Evolutionary conservation across 495 filamentous ascomycete genomes (phyloP).

Genomic region (Trichocladium antarcticum): DNA sequence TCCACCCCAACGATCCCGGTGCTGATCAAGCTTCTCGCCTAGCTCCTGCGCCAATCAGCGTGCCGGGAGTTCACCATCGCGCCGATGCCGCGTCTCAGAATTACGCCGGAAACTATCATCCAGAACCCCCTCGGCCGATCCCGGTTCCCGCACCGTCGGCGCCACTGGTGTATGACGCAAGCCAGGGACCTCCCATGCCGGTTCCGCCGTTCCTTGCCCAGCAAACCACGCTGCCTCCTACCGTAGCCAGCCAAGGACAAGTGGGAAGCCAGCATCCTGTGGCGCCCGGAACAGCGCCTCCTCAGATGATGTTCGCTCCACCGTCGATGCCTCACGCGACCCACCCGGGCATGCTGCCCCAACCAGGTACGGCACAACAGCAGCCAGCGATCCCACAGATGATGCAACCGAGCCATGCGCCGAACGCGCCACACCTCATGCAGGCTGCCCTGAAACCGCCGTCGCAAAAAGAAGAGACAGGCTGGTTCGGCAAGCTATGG

Average conservation of each 20-base stretch:
- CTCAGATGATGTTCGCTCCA: slow-evolving; percentile 1
- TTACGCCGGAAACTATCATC: background rate
- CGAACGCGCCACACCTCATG: background rate
- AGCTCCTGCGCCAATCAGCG: background rate
- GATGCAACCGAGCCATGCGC: slow-evolving; percentile 4
- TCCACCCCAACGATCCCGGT: background rate
- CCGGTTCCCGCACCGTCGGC: background rate
- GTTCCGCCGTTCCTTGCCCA: background rate
- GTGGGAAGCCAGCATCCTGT: slow-evolving; percentile 1
- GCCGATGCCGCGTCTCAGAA: background rate
- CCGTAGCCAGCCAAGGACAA: background rate
- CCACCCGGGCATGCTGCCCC: background rate
- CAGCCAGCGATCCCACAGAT: background rate
- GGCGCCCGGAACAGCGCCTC: slow-evolving; percentile 5
- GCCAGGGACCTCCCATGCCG: background rate
- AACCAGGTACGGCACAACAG: background rate
- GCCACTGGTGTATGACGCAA: background rate
- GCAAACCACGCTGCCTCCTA: background rate
- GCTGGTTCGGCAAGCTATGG: slow-evolving; percentile 11
- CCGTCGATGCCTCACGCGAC: background rate
- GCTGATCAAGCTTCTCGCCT: too few species aligned
- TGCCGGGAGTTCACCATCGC: too few species aligned
- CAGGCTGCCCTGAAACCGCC: slow-evolving; percentile 3
- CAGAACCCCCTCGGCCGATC: background rate
- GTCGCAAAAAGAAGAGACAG: slow-evolving; percentile 5